Evolutionary conservation across 169 alveolate species (phyloP).

Genomic region (Cryptosporidium meleagridis): DNA sequence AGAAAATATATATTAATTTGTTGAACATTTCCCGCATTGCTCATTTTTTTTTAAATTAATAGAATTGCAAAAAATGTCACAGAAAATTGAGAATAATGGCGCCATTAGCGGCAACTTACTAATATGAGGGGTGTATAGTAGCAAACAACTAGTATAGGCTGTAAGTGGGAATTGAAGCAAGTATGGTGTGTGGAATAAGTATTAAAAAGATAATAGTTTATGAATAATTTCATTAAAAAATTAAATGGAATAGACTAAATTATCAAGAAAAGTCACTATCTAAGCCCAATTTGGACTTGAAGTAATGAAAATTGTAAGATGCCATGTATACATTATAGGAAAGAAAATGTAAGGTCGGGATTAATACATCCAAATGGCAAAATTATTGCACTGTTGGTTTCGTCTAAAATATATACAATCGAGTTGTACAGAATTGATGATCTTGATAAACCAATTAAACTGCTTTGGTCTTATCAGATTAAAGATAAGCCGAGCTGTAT

Average conservation of each 20-base stretch:
- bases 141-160: slow-evolving; percentile 2
- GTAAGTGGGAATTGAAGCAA: not conserved
- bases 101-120: not conserved
- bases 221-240: not conserved
- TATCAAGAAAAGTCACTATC: not conserved
- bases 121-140: not conserved
- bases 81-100: not conserved
- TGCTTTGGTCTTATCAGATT: slow-evolving; percentile 51
- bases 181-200: slow-evolving; percentile 12
- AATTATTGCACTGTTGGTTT: slow-evolving; percentile 31
- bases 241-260: not conserved
- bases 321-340: slow-evolving; percentile 64
- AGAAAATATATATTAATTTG: too few species aligned
- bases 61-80: not conserved
- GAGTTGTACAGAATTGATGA: slow-evolving; percentile 38
- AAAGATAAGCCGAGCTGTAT: slow-evolving; percentile 26
- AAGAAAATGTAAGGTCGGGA: slow-evolving; percentile 51
- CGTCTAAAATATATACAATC: slow-evolving; percentile 36
- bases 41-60: too few species aligned
- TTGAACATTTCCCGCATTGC: not conserved
- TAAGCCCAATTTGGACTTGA: not conserved
- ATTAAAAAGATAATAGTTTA: not conserved
- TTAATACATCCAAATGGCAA: slow-evolving; percentile 53
- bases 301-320: slow-evolving; percentile 4
- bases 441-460: slow-evolving; percentile 10